These are phyloP conservation scores for Kuraishia ogatae DNA, from an alignment of 805 yeast genomes.

Conservation along the genomic window DNA sequence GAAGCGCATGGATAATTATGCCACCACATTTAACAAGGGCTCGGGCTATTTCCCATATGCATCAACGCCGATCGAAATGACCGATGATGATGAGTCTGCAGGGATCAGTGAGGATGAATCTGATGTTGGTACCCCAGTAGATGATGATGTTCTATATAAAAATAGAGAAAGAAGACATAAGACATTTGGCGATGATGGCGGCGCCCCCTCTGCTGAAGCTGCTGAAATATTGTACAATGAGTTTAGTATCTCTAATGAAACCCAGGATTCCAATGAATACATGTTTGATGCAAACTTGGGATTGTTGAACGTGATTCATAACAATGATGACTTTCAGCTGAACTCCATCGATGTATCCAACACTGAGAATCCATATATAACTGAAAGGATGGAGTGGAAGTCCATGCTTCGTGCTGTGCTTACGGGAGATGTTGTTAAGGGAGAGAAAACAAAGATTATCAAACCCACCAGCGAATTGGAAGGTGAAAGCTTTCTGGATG, in stretches of 20 bases:
- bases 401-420: slow-evolving; percentile 83
- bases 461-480: slow-evolving; percentile 33
- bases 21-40: slow-evolving; percentile 22
- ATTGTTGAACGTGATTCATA: slow-evolving; percentile 20
- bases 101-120: slow-evolving; percentile 16
- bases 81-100: slow-evolving; percentile 21
- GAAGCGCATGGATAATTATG: slow-evolving; percentile 29
- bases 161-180: background rate
- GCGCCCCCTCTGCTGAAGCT: slow-evolving; percentile 14
- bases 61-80: slow-evolving; percentile 29
- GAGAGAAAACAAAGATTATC: slow-evolving; percentile 76
- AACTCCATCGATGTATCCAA: slow-evolving; percentile 7
- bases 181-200: slow-evolving; percentile 8
- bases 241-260: slow-evolving; percentile 21
- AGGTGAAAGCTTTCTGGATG: slow-evolving; percentile 39
- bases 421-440: slow-evolving; percentile 89
- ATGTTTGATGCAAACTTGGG: slow-evolving; percentile 24
- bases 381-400: slow-evolving; percentile 93
- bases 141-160: background rate
- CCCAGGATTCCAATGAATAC: slow-evolving; percentile 25
- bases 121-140: slow-evolving; percentile 1
- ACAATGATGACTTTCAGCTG: slow-evolving; percentile 26
- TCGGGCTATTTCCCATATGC: slow-evolving; percentile 41
- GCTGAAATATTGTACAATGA: slow-evolving; percentile 21
- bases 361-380: slow-evolving; percentile 25